Conservation (phyloP, 228 moss, liverwort and hornwort genomes). For the Sphagnum fallax region DNA sequence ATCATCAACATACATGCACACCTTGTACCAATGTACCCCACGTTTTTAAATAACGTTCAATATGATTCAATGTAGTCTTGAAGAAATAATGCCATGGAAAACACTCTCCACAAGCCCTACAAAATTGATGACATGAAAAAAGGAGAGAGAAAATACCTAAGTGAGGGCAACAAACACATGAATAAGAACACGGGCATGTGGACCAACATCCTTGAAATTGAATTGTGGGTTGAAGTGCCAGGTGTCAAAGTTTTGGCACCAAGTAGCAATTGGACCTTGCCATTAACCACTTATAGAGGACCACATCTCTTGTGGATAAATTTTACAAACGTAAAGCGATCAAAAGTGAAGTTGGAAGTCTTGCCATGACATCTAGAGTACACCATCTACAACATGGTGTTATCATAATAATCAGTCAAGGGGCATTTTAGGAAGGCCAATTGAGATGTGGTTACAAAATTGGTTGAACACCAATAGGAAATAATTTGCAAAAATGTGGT, state of each 20-base stretch:
- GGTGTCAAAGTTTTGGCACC: constrained; percentile 95
- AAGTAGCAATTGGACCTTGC: constrained; percentile 86
- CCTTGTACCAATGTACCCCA: constrained; percentile 31
- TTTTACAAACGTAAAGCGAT: constrained; percentile 92
- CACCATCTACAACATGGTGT: constrained; percentile 79
- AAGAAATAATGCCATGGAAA: neutral
- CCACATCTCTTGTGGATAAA: constrained; percentile 97
- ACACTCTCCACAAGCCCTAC: neutral
- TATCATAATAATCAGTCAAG: too few relatives aligned
- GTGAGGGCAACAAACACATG: constrained; percentile 97
- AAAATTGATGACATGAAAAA: neutral
- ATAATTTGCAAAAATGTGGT: too few relatives aligned
- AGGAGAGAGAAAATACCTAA: constrained; percentile 41
- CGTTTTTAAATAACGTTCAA: too few relatives aligned
- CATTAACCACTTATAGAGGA: constrained; percentile 92
- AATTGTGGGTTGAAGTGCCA: constrained; percentile 99
- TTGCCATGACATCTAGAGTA: constrained; percentile 99
- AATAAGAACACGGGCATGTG: constrained; percentile 81
- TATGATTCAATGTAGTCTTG: too few relatives aligned
- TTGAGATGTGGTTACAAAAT: too few relatives aligned
- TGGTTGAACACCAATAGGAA: neutral
- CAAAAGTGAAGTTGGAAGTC: constrained; percentile 99
- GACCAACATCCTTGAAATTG: constrained; percentile 82
- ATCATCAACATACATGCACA: constrained; percentile 76
- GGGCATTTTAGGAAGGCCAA: too few relatives aligned